Conservation (phyloP, 2,329 filamentous ascomycete genomes). For the Fusarium heterosporum region DNA sequence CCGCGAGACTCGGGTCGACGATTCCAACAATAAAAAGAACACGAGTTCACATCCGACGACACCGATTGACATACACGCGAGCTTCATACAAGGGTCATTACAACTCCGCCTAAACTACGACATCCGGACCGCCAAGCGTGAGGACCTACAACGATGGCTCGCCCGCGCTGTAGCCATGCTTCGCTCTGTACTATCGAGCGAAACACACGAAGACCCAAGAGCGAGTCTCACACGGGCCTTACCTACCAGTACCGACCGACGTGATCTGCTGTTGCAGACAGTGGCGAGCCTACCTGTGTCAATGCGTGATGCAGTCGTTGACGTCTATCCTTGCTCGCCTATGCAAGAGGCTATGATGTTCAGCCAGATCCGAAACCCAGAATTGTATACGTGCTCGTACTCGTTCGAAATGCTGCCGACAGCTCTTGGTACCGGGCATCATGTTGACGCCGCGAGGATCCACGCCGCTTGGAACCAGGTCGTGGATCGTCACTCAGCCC, state of each 20-base stretch:
- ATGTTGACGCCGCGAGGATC: conserved; percentile 8
- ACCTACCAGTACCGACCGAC: conserved; percentile 9
- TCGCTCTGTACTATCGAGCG: conserved; percentile 8
- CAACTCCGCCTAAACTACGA: conserved; percentile 6
- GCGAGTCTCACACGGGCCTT: conserved; percentile 8
- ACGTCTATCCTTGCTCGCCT: conserved; percentile 9
- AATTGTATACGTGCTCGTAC: conserved; percentile 6
- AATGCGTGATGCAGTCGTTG: conserved; percentile 9
- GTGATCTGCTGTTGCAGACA: conserved; percentile 11
- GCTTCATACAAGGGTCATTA: conserved; percentile 9
- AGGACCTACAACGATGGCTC: conserved; percentile 11
- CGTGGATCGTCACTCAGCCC: conserved; percentile 10
- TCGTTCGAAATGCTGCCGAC: conserved; percentile 11
- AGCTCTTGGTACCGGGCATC: conserved; percentile 12
- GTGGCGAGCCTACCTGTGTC: conserved; percentile 8
- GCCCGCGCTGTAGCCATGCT: conserved; percentile 7
- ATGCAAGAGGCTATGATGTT: conserved; percentile 13
- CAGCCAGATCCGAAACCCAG: conserved; percentile 12
- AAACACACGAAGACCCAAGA: conserved; percentile 2
- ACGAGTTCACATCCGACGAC: conserved; percentile 7
- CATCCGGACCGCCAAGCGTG: conserved; percentile 5
- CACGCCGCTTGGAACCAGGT: conserved; percentile 13
- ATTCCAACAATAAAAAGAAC: conserved; percentile 6
- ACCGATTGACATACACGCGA: conserved; percentile 12
- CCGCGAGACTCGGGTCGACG: conserved; percentile 6